A percentile compares a stretch with the other conserved stretches of the same genome.
phyloP scores from a whole-genome alignment of 1,284 basidiomycete genomes.

The Fistulina hepatica region DNA sequence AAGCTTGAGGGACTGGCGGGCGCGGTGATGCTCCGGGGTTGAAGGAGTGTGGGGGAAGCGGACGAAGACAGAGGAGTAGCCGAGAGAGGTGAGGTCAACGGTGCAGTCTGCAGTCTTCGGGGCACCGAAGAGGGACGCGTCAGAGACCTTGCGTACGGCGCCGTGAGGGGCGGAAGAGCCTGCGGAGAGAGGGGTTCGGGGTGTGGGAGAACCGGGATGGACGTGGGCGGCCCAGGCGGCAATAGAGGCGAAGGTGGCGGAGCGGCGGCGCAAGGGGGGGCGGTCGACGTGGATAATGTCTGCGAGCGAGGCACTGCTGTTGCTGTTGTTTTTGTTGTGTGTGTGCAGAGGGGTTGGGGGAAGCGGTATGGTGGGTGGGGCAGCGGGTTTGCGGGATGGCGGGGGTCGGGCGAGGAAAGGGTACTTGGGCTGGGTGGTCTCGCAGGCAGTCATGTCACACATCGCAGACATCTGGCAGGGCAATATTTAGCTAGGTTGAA shows the following conservation, averaged over 20 bases:
- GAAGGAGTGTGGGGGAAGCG: conserved; percentile 42
- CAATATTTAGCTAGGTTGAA: too few species aligned
- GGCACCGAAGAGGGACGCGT: conserved; percentile 34
- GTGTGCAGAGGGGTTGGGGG: conserved; percentile 5
- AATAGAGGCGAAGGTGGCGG: conserved; percentile 31
- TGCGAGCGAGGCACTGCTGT: too few species aligned
- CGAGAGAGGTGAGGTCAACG: conserved; percentile 46
- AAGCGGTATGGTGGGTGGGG: conserved; percentile 14
- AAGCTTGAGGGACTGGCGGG: conserved; percentile 17
- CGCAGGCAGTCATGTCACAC: too few species aligned
- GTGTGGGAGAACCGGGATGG: conserved; percentile 56
- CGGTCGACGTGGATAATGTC: too few species aligned
- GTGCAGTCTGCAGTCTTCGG: conserved; percentile 26
- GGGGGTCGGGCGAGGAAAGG: conserved; percentile 34
- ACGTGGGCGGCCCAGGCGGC: conserved; percentile 48
- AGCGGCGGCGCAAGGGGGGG: conserved; percentile 22
- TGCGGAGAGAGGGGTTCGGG: conserved; percentile 33
- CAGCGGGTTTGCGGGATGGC: conserved; percentile 24
- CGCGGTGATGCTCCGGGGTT: conserved; percentile 25
- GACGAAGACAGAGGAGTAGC: conserved; percentile 56
- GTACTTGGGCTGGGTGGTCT: conserved; percentile 23
- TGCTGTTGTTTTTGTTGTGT: not conserved
- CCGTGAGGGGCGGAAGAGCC: conserved; percentile 23
- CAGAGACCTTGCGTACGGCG: conserved; percentile 25
- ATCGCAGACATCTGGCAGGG: too few species aligned